Evolutionary conservation across 2,329 filamentous ascomycete species (phyloP).

Genomic region (Xylariomycetidae sp.): DNA sequence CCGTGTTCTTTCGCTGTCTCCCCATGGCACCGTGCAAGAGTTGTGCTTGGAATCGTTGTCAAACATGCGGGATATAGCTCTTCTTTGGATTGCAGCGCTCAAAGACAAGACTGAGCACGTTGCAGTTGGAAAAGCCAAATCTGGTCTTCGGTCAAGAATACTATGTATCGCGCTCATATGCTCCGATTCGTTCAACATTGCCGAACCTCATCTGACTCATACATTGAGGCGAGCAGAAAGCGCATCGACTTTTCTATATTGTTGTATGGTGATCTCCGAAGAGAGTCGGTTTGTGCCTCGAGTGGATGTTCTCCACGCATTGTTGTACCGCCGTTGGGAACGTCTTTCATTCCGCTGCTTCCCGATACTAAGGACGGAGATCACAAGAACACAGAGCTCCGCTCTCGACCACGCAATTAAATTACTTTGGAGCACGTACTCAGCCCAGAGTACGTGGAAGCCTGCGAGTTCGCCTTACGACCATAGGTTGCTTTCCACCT

Average conservation of each 20-base stretch:
- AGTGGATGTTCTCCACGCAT: too few species aligned
- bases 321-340: constrained; percentile 21
- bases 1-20: constrained; percentile 38
- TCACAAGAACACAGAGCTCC: constrained; percentile 6
- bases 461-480: too few species aligned
- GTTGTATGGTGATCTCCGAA: not conserved
- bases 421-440: constrained; percentile 24
- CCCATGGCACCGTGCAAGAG: constrained; percentile 11
- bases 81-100: constrained; percentile 33
- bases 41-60: constrained; percentile 28
- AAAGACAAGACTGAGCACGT: constrained; percentile 1
- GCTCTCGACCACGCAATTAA: constrained; percentile 23
- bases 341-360: constrained; percentile 15
- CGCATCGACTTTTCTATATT: not conserved
- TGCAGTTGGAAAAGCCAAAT: not conserved
- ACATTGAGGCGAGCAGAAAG: not conserved
- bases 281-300: too few species aligned
- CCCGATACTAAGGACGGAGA: constrained; percentile 9
- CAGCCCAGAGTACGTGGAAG: too few species aligned
- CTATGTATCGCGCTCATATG: constrained; percentile 7
- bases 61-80: constrained; percentile 26
- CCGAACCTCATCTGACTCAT: not conserved
- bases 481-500: constrained; percentile 20
- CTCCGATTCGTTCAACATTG: constrained; percentile 6
- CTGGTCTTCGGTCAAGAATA: constrained; percentile 1